Conservation (phyloP, 768 basidiomycete species). For the Boletus fagicola region DNA sequence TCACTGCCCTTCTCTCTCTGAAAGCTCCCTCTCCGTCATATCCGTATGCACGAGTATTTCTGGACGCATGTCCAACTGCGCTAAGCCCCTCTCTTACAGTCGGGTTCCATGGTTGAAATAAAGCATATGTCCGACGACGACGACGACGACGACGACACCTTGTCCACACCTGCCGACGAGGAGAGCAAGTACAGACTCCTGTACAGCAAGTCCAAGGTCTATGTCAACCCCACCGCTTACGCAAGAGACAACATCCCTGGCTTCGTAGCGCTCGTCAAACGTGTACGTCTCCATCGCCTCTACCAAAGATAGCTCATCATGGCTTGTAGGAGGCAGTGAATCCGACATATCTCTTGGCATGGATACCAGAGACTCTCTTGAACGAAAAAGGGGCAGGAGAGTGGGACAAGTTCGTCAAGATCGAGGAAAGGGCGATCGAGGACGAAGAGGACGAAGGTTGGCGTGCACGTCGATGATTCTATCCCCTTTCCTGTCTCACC, state of each 20-base stretch:
- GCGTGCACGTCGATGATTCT: constrained; percentile 13
- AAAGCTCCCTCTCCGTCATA: constrained; percentile 45
- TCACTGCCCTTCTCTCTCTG: constrained; percentile 38
- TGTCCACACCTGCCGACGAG: constrained; percentile 38
- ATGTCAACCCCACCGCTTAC: constrained; percentile 92
- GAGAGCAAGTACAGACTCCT: constrained; percentile 69
- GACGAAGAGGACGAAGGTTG: constrained; percentile 75
- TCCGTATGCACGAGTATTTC: constrained; percentile 39
- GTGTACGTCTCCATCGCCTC: constrained; percentile 47
- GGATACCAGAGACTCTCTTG: constrained; percentile 88
- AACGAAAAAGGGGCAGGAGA: constrained; percentile 80
- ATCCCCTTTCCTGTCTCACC: constrained; percentile 4
- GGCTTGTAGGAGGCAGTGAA: constrained; percentile 62
- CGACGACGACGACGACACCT: constrained; percentile 17
- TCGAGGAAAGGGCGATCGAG: constrained; percentile 60
- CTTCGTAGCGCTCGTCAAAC: constrained; percentile 88
- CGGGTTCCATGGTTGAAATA: constrained; percentile 75
- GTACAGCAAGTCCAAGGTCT: constrained; percentile 92
- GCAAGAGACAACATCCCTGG: constrained; percentile 92
- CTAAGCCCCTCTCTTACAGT: constrained; percentile 29
- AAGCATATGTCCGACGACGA: constrained; percentile 38
- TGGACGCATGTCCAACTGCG: constrained; percentile 2
- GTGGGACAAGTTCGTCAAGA: constrained; percentile 86
- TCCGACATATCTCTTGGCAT: constrained; percentile 79
- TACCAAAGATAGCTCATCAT: constrained; percentile 10